Evolutionary conservation across 192 early-diverging fungal genomes (phyloP), one percentile per base, ranked within the genome.

Genomic region (Dissophora ornata): DNA sequence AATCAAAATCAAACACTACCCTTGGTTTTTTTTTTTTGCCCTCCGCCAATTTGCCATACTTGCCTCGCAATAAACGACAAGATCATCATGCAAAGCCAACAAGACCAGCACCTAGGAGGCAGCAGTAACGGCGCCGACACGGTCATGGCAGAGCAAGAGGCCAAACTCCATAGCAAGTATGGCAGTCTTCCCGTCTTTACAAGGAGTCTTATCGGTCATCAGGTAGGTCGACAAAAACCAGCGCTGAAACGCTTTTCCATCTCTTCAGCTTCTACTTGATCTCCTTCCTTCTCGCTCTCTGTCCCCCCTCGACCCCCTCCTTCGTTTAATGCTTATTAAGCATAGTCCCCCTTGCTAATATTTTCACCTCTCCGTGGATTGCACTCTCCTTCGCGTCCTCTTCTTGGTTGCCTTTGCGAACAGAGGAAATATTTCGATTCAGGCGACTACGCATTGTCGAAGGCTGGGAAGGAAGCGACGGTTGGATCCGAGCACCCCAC

Each of bases 391-490:
- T n/a, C 42, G 5, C 5, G n/a, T n/a, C n/a, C n/a, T n/a, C n/a
- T n/a, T n/a, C n/a, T n/a, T n/a, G n/a, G n/a, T n/a, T n/a, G n/a
- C n/a, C n/a, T n/a, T n/a, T n/a, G n/a, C n/a, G n/a, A n/a, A 83
- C 91, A 98, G 79, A 90, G 97, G 65, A 98, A 97, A 71, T 99
- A 96, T 83, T 99, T 99, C 90, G 97, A 99, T 82, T 97, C 96
- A 49, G 97, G 97, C 36, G 97, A 99, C 83, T 99, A 99, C 81
- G 96, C 95, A 2, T 67, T 99, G 64, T 91, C 88, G 34, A 95
- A 98, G 84, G 97, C 96, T 11, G 97, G 97, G 28, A 96, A 95
- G 70, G 81, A 80, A 8, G 88, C 85, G 3, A 84, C 89, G 8
- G 93, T 93, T 18, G 97, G 97, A 28, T 89, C 91, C 28, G 86